Base-by-base conservation (phyloP, 1,139 yeast species). In the Hemisphaericaspora lyxosophila region DNA sequence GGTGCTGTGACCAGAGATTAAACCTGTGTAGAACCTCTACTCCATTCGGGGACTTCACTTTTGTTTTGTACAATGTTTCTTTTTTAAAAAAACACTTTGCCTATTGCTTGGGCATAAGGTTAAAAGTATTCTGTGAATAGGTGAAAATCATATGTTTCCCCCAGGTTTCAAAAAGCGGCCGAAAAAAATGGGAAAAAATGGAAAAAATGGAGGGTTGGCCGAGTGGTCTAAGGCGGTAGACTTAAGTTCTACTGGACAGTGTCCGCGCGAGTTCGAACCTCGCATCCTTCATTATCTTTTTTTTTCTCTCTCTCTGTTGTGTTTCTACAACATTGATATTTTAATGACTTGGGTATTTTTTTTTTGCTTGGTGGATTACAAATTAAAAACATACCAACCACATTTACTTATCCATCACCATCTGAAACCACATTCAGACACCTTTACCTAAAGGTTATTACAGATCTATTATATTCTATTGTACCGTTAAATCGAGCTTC, bases 251-350 rank as follows among this genome's bases (percentile, higher is more conserved):
- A 67, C 64, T 69, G 74, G 75, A 67, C 70, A 51, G 53, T 60
- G 81, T 78, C 85, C 85, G 85, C 85, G 85, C 84, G 85, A 79
- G 85, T 80, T 80, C 85, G 85, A 80, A 78, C 84, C 85, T 78
- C 85, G 85, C 85, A 77, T 75, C 85, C 84, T 78, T 78, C 85
- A 80, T 55, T 65, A 66, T 62, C 60, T 70, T 70, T 36, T 25
- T 18, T 9, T 6, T n/a, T 12, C 27, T 14, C 13, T n/a, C 28
- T 12, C 12, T n/a, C 15, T 8, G 11, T 30, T 30, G 17, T 19
- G 12, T 12, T 33, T 22, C 11, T 23, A 24, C n/a, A n/a, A n/a
- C n/a, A n/a, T n/a, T n/a, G 26, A 9, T 34, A 7, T 4, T 13
- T 33, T 25, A 15, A 30, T 14, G 11, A 19, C 27, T 13, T 17